A percentile compares a stretch with the other conserved stretches of the same genome.
phyloP scores from a whole-genome alignment of 2,329 filamentous ascomycete species.

The Colletotrichum plurivorum region DNA sequence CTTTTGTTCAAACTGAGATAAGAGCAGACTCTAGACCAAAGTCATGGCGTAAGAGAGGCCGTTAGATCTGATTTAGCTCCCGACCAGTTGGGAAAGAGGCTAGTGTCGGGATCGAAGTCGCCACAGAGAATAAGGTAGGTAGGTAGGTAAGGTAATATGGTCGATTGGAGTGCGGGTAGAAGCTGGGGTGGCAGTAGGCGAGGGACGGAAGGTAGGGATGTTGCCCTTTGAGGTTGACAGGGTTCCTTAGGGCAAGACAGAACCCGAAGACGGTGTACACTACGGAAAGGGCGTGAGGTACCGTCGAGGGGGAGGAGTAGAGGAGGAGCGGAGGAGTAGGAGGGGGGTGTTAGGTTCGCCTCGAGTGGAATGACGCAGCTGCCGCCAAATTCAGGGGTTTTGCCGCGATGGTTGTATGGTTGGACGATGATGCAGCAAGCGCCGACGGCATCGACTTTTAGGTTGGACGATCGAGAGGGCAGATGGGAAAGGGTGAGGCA shows the following conservation, averaged over 20 bases:
- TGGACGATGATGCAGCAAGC: conserved; percentile 29
- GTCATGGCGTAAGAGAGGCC: conserved; percentile 40
- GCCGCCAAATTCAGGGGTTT: conserved; percentile 28
- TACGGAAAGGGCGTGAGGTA: background rate
- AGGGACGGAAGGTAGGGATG: conserved; percentile 26
- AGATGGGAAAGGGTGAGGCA: conserved; percentile 15
- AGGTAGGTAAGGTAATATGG: conserved; percentile 6
- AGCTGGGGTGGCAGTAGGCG: conserved; percentile 10
- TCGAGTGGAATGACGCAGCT: conserved; percentile 28
- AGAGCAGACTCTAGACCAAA: conserved; percentile 18
- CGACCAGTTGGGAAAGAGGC: conserved; percentile 18
- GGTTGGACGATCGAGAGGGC: conserved; percentile 23
- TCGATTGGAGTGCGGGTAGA: background rate
- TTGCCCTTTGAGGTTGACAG: conserved; percentile 16
- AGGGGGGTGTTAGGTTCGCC: conserved; percentile 26
- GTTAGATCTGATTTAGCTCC: conserved; percentile 34
- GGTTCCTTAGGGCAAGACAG: conserved; percentile 29
- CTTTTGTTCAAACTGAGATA: conserved; percentile 19
- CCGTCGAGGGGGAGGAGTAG: background rate
- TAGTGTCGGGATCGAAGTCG: conserved; percentile 19
- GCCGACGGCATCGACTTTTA: conserved; percentile 34
- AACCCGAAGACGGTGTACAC: background rate
- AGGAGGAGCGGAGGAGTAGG: conserved; percentile 4
- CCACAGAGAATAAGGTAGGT: conserved; percentile 9
- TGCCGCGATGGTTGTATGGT: conserved; percentile 24